These are phyloP conservation scores for Closterium sp. DNA, from an alignment of 139 green algal genomes.

Conservation along the genomic window DNA sequence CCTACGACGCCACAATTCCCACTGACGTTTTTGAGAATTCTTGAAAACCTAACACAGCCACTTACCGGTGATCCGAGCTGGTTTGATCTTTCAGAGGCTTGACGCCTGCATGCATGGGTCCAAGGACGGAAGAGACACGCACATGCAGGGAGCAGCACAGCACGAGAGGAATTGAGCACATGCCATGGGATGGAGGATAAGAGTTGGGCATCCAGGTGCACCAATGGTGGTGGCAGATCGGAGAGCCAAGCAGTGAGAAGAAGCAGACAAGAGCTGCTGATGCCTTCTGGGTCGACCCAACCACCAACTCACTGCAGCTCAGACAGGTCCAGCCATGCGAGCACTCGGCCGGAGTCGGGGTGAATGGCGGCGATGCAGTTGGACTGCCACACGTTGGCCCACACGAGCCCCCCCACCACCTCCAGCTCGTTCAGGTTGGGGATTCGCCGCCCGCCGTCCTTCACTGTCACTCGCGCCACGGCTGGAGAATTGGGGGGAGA, in stretches of 20 bases:
- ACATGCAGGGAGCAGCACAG: too few species aligned
- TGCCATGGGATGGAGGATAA: too few species aligned
- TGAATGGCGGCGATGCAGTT: constrained; percentile 51
- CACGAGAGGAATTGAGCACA: neutral
- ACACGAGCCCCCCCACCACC: constrained; percentile 49
- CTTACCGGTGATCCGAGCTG: neutral
- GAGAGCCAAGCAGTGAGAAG: too few species aligned
- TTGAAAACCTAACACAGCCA: too few species aligned
- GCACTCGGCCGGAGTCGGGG: constrained; percentile 33
- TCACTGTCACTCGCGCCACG: neutral
- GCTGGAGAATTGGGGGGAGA: too few species aligned
- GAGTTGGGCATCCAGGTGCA: too few species aligned
- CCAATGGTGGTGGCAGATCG: too few species aligned
- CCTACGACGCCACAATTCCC: neutral
- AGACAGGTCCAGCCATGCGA: neutral
- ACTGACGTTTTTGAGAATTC: too few species aligned
- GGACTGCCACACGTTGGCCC: constrained; percentile 48
- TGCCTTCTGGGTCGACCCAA: too few species aligned
- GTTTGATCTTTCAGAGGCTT: neutral
- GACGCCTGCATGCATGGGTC: neutral
- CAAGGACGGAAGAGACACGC: too few species aligned
- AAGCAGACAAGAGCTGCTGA: too few species aligned
- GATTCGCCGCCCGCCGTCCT: neutral
- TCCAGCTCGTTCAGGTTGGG: constrained; percentile 50
- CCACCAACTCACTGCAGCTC: neutral